Percentiles rank a stretch among this genome's conserved stretches.
Evolutionary conservation across 208 protist genomes (phyloP).

Genomic region (Plasmodiophora brassicae): DNA sequence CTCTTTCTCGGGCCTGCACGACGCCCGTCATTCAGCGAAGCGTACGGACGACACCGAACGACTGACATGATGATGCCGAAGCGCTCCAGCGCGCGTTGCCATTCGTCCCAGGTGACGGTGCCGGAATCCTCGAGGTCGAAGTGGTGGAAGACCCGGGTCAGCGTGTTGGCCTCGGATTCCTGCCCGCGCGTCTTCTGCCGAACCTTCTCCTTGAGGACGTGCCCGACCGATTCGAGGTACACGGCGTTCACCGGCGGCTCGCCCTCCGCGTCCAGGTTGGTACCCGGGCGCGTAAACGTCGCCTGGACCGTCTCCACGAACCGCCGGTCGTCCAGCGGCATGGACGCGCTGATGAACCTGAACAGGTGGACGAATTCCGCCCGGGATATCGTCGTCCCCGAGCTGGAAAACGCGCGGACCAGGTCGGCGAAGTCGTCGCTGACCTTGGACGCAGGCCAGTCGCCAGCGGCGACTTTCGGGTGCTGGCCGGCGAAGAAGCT

Average conservation of each 20-base stretch:
- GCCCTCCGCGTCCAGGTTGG: neutral
- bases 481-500: neutral
- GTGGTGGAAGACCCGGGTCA: neutral
- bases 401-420: neutral
- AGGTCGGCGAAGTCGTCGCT: neutral
- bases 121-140: neutral
- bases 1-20: conserved; percentile 30
- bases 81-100: neutral
- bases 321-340: neutral
- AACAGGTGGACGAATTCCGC: neutral
- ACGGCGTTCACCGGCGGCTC: neutral
- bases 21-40: too few relatives aligned
- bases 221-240: conserved; percentile 5
- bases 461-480: neutral
- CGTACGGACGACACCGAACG: too few relatives aligned
- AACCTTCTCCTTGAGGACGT: conserved; percentile 25
- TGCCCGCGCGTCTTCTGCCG: conserved; percentile 18
- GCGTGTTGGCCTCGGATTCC: conserved; percentile 10
- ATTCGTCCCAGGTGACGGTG: neutral
- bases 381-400: neutral
- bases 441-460: neutral
- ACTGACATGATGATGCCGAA: conserved; percentile 9
- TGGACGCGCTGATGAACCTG: neutral
- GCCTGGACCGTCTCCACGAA: neutral
- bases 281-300: neutral